phyloP scores from a whole-genome alignment of 352 stramenopile species.

The Aphanomyces invadans region DNA sequence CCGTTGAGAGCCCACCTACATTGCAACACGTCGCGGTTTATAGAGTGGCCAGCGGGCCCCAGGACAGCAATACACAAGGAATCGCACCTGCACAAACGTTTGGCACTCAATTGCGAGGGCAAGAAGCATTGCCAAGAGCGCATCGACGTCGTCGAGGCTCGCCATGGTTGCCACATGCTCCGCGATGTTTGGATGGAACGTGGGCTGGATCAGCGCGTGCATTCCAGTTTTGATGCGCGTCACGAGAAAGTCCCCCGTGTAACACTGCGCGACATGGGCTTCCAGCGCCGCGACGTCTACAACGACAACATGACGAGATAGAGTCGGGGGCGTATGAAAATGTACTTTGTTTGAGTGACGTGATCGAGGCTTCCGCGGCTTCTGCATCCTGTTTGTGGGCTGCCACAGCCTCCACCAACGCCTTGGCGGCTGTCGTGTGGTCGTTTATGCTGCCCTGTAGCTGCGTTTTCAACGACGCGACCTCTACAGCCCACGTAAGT shows the following conservation, averaged over 20 bases:
- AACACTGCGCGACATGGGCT: constrained; percentile 5
- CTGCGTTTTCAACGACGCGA: neutral
- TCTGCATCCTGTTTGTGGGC: neutral
- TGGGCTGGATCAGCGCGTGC: neutral
- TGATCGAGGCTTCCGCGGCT: neutral
- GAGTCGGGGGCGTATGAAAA: neutral
- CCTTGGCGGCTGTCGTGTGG: neutral
- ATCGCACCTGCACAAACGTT: constrained; percentile 11
- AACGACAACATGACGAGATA: neutral
- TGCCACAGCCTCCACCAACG: neutral
- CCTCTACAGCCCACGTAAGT: constrained; percentile 1
- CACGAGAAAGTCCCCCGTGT: constrained; percentile 15
- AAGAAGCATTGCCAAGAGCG: neutral
- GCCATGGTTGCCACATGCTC: constrained; percentile 3
- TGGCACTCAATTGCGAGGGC: constrained; percentile 6
- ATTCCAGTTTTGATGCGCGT: constrained; percentile 12
- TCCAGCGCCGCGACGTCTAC: constrained; percentile 1
- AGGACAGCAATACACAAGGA: no score
- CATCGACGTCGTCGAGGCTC: constrained; percentile 13
- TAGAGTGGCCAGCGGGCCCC: no score
- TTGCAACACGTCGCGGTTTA: no score
- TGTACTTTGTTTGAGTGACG: constrained; percentile 1
- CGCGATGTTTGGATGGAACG: constrained; percentile 15
- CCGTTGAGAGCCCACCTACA: neutral
- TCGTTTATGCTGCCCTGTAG: neutral